A percentile compares a stretch with the other conserved stretches of the same genome.
phyloP scores from a whole-genome alignment of 2,329 filamentous ascomycete species.

The Xylariaceae sp. region DNA sequence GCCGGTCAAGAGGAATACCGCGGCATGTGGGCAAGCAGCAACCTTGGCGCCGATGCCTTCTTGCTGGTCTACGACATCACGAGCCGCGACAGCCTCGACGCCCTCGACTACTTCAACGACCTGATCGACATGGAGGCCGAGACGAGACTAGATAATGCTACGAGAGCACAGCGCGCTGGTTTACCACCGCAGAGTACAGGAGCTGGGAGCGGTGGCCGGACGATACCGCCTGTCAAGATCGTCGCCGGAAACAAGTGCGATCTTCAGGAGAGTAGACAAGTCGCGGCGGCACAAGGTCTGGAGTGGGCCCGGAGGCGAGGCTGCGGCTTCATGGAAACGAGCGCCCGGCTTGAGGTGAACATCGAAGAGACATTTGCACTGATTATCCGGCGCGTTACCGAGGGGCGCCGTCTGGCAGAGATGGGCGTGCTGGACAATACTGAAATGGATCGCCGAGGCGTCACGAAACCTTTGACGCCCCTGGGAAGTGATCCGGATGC shows the following conservation, averaged over 20 bases:
- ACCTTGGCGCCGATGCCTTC: conserved; percentile 77
- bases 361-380: conserved; percentile 85
- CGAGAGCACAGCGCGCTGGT: conserved; percentile 43
- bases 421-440: conserved; percentile 40
- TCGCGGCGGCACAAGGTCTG: conserved; percentile 65
- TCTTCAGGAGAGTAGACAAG: conserved; percentile 63
- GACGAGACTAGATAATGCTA: conserved; percentile 59
- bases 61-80: conserved; percentile 88
- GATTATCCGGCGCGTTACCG: conserved; percentile 58
- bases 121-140: conserved; percentile 81
- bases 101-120: conserved; percentile 74
- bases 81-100: conserved; percentile 60
- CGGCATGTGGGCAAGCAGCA: conserved; percentile 77
- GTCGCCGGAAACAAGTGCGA: conserved; percentile 87
- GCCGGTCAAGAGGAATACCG: conserved; percentile 90
- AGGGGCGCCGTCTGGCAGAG: conserved; percentile 49
- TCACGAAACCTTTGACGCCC: conserved; percentile 56
- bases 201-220: conserved; percentile 37
- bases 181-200: conserved; percentile 29
- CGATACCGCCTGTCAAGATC: conserved; percentile 73
- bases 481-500: conserved; percentile 33
- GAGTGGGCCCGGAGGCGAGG: conserved; percentile 70
- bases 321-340: conserved; percentile 89
- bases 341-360: conserved; percentile 77
- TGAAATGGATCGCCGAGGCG: conserved; percentile 45